Percentiles rank a stretch among this genome's conserved stretches.
These are phyloP conservation scores for Penicillium silybi DNA, from an alignment of 495 filamentous ascomycete genomes.

Conservation along the genomic window DNA sequence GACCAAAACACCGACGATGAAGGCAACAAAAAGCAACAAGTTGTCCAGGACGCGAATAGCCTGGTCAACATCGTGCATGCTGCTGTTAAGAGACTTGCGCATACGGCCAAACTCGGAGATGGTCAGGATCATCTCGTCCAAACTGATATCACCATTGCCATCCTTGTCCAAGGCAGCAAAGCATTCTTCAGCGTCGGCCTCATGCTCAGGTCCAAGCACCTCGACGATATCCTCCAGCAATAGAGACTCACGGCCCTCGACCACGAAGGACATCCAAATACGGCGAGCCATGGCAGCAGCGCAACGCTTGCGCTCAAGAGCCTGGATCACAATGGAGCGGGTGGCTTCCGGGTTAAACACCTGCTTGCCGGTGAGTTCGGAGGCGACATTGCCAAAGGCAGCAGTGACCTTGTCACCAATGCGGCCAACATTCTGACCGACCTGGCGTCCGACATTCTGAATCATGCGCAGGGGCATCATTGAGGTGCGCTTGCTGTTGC, in stretches of 20 bases:
- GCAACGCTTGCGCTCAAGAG: constrained; percentile 74
- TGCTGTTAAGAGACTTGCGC: constrained; percentile 77
- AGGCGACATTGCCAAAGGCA: constrained; percentile 89
- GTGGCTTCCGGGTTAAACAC: constrained; percentile 87
- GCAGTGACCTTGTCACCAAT: constrained; percentile 88
- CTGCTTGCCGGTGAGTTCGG: constrained; percentile 90
- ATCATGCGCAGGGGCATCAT: constrained; percentile 75
- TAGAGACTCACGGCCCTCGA: constrained; percentile 78
- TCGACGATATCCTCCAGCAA: constrained; percentile 79
- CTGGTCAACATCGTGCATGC: constrained; percentile 96
- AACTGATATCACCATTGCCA: constrained; percentile 85
- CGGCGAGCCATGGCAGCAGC: constrained; percentile 86
- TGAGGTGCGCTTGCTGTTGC: constrained; percentile 45
- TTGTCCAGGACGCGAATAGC: constrained; percentile 87
- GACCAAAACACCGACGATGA: constrained; percentile 77
- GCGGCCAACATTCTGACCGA: constrained; percentile 64
- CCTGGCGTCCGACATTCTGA: constrained; percentile 40
- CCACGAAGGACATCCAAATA: constrained; percentile 98
- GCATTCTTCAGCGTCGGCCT: constrained; percentile 74
- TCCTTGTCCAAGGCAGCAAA: constrained; percentile 79
- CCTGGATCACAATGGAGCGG: constrained; percentile 83
- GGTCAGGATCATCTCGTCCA: constrained; percentile 93
- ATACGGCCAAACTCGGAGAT: constrained; percentile 78
- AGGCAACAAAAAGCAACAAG: constrained; percentile 71
- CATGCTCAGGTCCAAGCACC: constrained; percentile 71